Base-by-base conservation (phyloP, 169 alveolate species). In the Cryptosporidium meleagridis region DNA sequence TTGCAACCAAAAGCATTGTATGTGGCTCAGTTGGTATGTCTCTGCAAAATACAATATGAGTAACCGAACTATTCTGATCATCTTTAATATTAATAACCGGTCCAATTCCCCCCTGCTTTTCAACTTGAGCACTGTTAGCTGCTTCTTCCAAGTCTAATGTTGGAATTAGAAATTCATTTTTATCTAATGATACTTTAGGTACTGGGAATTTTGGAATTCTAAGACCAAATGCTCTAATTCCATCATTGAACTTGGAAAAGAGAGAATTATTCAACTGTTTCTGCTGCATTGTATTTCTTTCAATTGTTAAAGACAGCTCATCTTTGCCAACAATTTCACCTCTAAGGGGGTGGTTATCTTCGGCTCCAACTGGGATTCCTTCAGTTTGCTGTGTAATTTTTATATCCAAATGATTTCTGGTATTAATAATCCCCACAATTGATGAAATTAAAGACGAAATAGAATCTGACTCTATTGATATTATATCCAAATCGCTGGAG, bases 1-100 rank as follows among this genome's bases (percentile, higher is more conserved):
- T 92, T 7, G 96, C 97, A 35, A 94, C 97, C n/a, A 96, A 95
- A 39, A 95, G 87, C 91, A 95, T 69, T 2, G 94, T 86, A 89
- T 93, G 92, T 52, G 87, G 91, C 62, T 94, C 96, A 51, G 89
- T 65, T 9, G 94, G 91, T 16, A 85, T 67, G 84, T 95, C 96
- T 21, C 94, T 93, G 4, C 97, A 93, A 21, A 95, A 92, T n/a
- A 92, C 93, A 23, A 95, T 68, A 85, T 94, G 95, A 3, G 97
- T 95, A 44, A 92, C 95, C 3, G 95, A 94, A 14, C 93, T 85
- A 41, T 84, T 86, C 91, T 93, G 93, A 35, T 80, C 89, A 29
- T 91, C 86, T 31, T 85, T 55, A 29, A 70, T 71, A 33, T 92
- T 80, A 48, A 80, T 65, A 21, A 80, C 89, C 3, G 89, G 89